These are phyloP conservation scores for Magnolia kwangsiensis DNA, from an alignment of 164 flowering plant genomes.

Conservation along the genomic window DNA sequence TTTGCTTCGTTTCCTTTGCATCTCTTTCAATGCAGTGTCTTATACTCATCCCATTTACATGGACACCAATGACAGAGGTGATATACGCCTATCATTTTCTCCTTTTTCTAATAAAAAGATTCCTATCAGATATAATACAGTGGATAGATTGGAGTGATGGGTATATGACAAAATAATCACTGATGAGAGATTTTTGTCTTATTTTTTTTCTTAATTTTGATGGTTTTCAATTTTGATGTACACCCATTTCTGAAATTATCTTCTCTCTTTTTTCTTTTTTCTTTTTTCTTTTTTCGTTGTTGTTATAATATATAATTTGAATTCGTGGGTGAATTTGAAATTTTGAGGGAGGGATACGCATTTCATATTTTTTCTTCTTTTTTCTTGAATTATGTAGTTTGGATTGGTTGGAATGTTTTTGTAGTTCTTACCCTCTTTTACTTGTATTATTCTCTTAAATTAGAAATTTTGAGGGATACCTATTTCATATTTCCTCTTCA, in stretches of 20 bases:
- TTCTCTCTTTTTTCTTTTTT: not conserved
- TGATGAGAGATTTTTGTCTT: not conserved
- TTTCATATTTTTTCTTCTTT: not conserved
- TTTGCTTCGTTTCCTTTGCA: not conserved
- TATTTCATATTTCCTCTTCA: not conserved
- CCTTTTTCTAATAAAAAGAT: not conserved
- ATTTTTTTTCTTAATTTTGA: not conserved
- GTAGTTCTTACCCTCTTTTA: not conserved
- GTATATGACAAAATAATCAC: not conserved
- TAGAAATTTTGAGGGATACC: not conserved
- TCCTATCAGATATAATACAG: not conserved
- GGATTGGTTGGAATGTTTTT: not conserved
- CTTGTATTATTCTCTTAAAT: not conserved
- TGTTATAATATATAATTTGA: too few relatives aligned
- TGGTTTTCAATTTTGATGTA: not conserved
- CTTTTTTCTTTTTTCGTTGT: too few relatives aligned
- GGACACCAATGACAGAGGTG: not conserved
- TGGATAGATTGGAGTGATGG: not conserved
- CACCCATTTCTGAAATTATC: not conserved
- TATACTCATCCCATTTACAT: not conserved
- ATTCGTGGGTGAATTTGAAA: too few relatives aligned
- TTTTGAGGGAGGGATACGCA: not conserved
- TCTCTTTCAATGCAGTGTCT: not conserved
- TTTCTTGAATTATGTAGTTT: not conserved
- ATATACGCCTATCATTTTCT: not conserved